A percentile compares a stretch with the other conserved stretches of the same genome.
Conservation (phyloP, 2,329 filamentous ascomycete genomes). For the Magnaporthiopsis incrustans region DNA sequence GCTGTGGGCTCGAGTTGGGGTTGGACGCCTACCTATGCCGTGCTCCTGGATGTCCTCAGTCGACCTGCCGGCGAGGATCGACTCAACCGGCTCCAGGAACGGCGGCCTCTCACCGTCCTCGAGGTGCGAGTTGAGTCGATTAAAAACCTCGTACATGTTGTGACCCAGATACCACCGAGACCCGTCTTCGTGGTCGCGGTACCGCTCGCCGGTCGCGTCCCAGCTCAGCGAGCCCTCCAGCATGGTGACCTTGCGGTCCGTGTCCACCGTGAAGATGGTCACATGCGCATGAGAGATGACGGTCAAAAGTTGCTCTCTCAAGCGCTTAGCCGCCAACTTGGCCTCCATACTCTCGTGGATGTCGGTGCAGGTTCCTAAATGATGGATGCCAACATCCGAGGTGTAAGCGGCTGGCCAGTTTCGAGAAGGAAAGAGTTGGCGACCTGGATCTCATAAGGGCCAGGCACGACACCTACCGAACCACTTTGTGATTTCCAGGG, state of each 20-base stretch:
- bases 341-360: slow-evolving; percentile 67
- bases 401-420: not conserved
- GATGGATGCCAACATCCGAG: slow-evolving; percentile 1
- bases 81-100: slow-evolving; percentile 52
- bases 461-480: slow-evolving; percentile 42
- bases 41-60: slow-evolving; percentile 58
- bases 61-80: slow-evolving; percentile 53
- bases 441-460: not conserved
- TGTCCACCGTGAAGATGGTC: slow-evolving; percentile 66
- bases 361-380: slow-evolving; percentile 61
- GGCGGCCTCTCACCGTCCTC: slow-evolving; percentile 34
- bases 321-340: slow-evolving; percentile 56
- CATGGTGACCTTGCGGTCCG: slow-evolving; percentile 53
- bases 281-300: slow-evolving; percentile 70
- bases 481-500: slow-evolving; percentile 67
- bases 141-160: slow-evolving; percentile 59
- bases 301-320: slow-evolving; percentile 61
- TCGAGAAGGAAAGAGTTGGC: not conserved
- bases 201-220: slow-evolving; percentile 25
- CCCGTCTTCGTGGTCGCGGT: slow-evolving; percentile 28
- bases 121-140: slow-evolving; percentile 34
- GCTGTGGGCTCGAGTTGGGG: too few species aligned
- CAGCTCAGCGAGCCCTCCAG: slow-evolving; percentile 60
- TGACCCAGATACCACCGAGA: slow-evolving; percentile 48
- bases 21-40: slow-evolving; percentile 36